Base-by-base conservation (phyloP, 1,139 yeast genomes). In the Blastobotrys petasosporus region DNA sequence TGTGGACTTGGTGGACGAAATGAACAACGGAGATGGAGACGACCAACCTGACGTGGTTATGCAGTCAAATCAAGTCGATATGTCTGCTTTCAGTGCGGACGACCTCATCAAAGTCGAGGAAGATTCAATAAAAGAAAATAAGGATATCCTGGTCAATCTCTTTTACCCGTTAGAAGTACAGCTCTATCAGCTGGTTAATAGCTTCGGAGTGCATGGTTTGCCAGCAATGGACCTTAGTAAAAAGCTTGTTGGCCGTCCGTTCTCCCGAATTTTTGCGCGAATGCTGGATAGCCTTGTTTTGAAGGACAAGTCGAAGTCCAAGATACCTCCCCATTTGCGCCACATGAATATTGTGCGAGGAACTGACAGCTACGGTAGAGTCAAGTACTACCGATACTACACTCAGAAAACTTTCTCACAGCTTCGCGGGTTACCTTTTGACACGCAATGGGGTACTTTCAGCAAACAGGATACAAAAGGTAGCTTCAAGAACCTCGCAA, bases 331-430 rank as follows among this genome's bases (percentile, higher is more conserved):
- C 2, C 57, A 63, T 32, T 42, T 65, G 4, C 68, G 65, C 11
- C 68, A 71, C 39, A 58, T 69, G 38, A 64, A 74, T 1, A 65
- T 86, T 2, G 72, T 83, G 1, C 71, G 85, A 49, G 81, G 82
- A 25, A 77, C 80, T 50, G 94, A 85, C 57, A 80, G 80, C 53
- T 80, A 78, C 50, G 94, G 94, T 0, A 79, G 87, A 54, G 71
- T 74, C 52, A 84, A 85, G 57, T 85, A 79, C 55, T 85, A 79
- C 60, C 70, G 94, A 35, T 80, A 85, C 54, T 79, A 82, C 52
- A 73, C 82, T 0, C 69, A 70, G 36, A 60, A 64, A 3, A 66
- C 72, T 42, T 73, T 69, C 42, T 52, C 65, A 10, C 38, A 44
- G 15, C 36, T 39, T 4, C 39, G 41, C 16, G 41, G 41, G 1